A percentile compares a stretch with the other conserved stretches of the same genome.
Evolutionary conservation across 208 protist species (phyloP).

Genomic region (Porcisia hertigi): DNA sequence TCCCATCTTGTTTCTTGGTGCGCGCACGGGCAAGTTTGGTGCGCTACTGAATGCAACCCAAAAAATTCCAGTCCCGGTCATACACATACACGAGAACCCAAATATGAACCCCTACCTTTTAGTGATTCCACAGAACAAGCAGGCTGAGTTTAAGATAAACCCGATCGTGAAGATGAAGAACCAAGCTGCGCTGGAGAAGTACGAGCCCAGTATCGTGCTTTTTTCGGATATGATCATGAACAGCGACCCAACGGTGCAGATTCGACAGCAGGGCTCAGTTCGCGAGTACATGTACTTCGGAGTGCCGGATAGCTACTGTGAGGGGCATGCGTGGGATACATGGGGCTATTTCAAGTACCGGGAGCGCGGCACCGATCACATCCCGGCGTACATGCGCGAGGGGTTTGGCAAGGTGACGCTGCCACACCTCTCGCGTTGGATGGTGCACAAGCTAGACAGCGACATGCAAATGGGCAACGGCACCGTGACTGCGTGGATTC

Average conservation of each 20-base stretch:
- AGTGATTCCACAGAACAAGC: conserved; percentile 80
- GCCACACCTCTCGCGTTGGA: conserved; percentile 79
- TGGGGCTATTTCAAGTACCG: conserved; percentile 87
- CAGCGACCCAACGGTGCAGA: conserved; percentile 68
- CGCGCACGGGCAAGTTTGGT: conserved; percentile 76
- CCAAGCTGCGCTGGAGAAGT: conserved; percentile 82
- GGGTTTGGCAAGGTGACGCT: conserved; percentile 72
- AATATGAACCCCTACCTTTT: conserved; percentile 88
- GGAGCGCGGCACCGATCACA: conserved; percentile 43
- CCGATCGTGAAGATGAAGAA: conserved; percentile 86
- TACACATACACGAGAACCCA: conserved; percentile 82
- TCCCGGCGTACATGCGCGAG: conserved; percentile 78
- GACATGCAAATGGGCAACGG: conserved; percentile 83
- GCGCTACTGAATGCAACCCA: conserved; percentile 75
- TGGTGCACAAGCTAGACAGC: conserved; percentile 84
- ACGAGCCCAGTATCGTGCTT: conserved; percentile 84
- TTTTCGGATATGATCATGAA: conserved; percentile 87
- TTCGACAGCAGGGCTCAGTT: conserved; percentile 80
- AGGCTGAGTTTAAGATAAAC: conserved; percentile 79
- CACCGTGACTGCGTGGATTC: conserved; percentile 75
- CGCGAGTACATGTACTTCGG: conserved; percentile 88
- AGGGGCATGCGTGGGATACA: conserved; percentile 84
- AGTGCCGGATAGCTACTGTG: conserved; percentile 82
- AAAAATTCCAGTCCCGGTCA: conserved; percentile 78
- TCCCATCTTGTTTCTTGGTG: conserved; percentile 84